These are phyloP conservation scores for Shiraia sp. DNA, from an alignment of 2,329 filamentous ascomycete species.

Conservation along the genomic window DNA sequence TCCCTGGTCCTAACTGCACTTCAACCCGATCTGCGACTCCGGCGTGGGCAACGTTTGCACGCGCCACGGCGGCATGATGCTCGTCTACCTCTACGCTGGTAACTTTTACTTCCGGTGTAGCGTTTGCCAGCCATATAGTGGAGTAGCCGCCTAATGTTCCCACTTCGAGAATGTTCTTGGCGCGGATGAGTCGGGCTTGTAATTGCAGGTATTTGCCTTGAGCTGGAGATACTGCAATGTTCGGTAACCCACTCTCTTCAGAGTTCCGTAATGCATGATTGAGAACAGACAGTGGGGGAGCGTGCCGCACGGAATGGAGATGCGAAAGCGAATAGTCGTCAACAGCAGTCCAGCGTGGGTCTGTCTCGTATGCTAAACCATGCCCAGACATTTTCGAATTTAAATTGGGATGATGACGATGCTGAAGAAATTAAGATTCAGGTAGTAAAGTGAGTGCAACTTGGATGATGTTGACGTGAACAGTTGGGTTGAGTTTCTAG, in stretches of 20 bases:
- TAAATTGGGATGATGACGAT: neutral
- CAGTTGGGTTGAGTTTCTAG: constrained; percentile 8
- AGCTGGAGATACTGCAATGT: constrained; percentile 40
- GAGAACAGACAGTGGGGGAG: constrained; percentile 32
- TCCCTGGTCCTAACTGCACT: constrained; percentile 50
- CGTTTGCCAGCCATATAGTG: constrained; percentile 56
- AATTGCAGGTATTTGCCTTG: constrained; percentile 43
- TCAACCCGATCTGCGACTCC: constrained; percentile 50
- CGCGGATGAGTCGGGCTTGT: constrained; percentile 32
- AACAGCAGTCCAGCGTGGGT: constrained; percentile 46
- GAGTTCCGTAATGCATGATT: constrained; percentile 25
- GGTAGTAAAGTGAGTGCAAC: neutral
- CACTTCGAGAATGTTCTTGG: constrained; percentile 53
- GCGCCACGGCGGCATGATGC: constrained; percentile 52
- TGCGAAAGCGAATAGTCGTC: constrained; percentile 43
- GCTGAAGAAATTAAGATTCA: neutral
- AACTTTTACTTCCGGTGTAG: constrained; percentile 45
- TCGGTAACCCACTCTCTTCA: constrained; percentile 29
- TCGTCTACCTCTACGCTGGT: constrained; percentile 57
- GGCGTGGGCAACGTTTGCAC: constrained; percentile 49
- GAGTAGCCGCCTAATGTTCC: constrained; percentile 61
- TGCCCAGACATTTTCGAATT: constrained; percentile 17
- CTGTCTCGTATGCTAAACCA: constrained; percentile 28
- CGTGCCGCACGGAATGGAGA: constrained; percentile 31
- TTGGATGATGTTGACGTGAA: constrained; percentile 1